Percentiles rank a stretch among this genome's conserved stretches.
phyloP scores from a whole-genome alignment of 2,329 filamentous ascomycete genomes.

The Drechslera avenae region DNA sequence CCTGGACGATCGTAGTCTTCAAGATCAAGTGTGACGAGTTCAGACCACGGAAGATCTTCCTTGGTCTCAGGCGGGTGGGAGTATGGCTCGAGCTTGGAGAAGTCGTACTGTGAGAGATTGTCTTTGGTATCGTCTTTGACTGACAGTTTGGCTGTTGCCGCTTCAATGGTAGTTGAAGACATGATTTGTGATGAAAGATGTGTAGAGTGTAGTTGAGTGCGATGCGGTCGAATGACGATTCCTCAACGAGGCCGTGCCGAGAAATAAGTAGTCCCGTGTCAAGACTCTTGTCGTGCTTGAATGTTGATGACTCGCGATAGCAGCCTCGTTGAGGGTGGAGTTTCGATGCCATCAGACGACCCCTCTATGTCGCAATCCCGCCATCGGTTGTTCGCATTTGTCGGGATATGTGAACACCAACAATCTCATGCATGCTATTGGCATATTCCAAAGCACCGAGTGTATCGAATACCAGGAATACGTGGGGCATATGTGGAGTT shows the following conservation, averaged over 20 bases:
- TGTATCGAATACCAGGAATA: too few relatives aligned
- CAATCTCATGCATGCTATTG: not conserved
- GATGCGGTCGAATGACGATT: too few relatives aligned
- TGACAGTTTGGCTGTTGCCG: constrained; percentile 3
- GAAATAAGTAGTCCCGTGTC: too few relatives aligned
- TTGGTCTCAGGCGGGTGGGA: constrained; percentile 56
- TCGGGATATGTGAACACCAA: constrained; percentile 5
- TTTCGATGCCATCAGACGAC: constrained; percentile 17
- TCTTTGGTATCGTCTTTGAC: constrained; percentile 1
- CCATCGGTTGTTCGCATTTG: constrained; percentile 10
- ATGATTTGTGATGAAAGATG: constrained; percentile 8
- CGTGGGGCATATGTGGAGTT: too few relatives aligned
- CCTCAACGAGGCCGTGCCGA: too few relatives aligned
- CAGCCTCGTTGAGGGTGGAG: not conserved
- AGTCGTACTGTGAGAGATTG: constrained; percentile 39
- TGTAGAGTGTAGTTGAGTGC: too few relatives aligned
- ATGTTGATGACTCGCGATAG: not conserved
- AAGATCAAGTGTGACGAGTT: constrained; percentile 63
- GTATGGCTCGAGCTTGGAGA: constrained; percentile 43
- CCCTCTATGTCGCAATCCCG: constrained; percentile 25
- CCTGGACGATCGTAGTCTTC: constrained; percentile 59
- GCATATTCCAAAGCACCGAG: too few relatives aligned
- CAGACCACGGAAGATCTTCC: constrained; percentile 58
- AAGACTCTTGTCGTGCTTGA: too few relatives aligned
- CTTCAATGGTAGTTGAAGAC: constrained; percentile 27